A percentile compares a stretch with the other conserved stretches of the same genome.
Conservation (phyloP, 192 early-diverging fungal species). For the Umbelopsis vinacea region DNA sequence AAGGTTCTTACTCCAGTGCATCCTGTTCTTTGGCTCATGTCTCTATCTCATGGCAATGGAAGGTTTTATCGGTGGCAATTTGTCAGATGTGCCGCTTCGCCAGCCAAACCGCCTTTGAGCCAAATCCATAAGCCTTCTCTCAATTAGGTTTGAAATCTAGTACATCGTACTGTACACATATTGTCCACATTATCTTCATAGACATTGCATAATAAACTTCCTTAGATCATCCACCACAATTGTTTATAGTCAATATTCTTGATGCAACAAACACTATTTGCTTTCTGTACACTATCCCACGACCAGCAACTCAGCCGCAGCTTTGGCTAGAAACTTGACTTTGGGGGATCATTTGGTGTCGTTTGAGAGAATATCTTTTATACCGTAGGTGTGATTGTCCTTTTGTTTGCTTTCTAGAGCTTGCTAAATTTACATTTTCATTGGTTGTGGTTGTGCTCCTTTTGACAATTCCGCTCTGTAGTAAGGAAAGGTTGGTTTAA, state of each 20-base stretch:
- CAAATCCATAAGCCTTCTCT: no score
- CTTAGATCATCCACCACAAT: neutral
- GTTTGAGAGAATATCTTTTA: neutral
- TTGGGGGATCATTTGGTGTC: neutral
- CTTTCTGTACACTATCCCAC: no score
- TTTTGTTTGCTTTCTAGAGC: constrained; percentile 4
- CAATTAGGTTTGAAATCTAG: no score
- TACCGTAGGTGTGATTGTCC: neutral
- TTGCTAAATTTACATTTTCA: constrained; percentile 24
- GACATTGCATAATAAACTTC: neutral
- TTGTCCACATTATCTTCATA: neutral
- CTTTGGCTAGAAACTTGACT: neutral
- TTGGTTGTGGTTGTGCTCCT: constrained; percentile 21
- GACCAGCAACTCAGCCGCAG: no score
- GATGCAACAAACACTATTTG: no score
- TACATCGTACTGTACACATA: no score
- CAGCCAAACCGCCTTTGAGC: neutral
- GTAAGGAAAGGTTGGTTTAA: neutral
- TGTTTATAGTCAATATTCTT: no score
- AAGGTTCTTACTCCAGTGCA: constrained; percentile 71
- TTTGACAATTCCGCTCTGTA: constrained; percentile 13
- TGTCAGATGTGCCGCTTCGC: neutral
- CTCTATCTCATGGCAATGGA: constrained; percentile 3
- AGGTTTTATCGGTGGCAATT: neutral
- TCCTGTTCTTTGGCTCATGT: constrained; percentile 34